phyloP scores from a whole-genome alignment of 371 early-diverging fungal species.

The Funneliformis caledonium region DNA sequence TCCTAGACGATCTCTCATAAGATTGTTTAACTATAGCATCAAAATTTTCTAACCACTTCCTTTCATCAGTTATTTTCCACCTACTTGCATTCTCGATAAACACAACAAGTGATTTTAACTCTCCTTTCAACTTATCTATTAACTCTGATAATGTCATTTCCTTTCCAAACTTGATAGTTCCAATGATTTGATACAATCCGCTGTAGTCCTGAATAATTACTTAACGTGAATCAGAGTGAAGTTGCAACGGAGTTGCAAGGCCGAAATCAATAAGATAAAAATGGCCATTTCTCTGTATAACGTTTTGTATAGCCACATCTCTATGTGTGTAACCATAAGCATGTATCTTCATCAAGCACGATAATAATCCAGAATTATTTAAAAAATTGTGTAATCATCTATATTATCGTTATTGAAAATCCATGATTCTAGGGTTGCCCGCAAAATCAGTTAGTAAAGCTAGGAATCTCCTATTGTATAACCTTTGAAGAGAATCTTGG shows the following conservation, averaged over 20 bases:
- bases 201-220: slow-evolving; percentile 29
- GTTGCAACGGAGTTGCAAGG: slow-evolving; percentile 30
- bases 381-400: slow-evolving; percentile 21
- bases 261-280: slow-evolving; percentile 21
- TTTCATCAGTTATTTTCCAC: slow-evolving; percentile 8
- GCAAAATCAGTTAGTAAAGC: slow-evolving; percentile 24
- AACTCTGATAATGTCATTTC: slow-evolving; percentile 17
- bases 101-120: not conserved
- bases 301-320: slow-evolving; percentile 24
- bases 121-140: not conserved
- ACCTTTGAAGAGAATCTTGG: slow-evolving; percentile 24
- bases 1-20: not conserved
- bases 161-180: slow-evolving; percentile 16
- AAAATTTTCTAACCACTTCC: slow-evolving; percentile 2
- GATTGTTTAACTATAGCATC: not conserved
- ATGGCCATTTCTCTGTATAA: slow-evolving; percentile 31
- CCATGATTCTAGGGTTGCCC: slow-evolving; percentile 7
- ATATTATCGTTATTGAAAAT: slow-evolving; percentile 17
- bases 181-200: slow-evolving; percentile 32
- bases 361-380: slow-evolving; percentile 22
- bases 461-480: slow-evolving; percentile 2
- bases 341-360: slow-evolving; percentile 1
- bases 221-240: slow-evolving; percentile 12
- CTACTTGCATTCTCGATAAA: not conserved
- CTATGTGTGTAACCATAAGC: slow-evolving; percentile 8